Evolutionary conservation across 768 basidiomycete genomes (phyloP).

Genomic region (Collybiopsis luxurians): DNA sequence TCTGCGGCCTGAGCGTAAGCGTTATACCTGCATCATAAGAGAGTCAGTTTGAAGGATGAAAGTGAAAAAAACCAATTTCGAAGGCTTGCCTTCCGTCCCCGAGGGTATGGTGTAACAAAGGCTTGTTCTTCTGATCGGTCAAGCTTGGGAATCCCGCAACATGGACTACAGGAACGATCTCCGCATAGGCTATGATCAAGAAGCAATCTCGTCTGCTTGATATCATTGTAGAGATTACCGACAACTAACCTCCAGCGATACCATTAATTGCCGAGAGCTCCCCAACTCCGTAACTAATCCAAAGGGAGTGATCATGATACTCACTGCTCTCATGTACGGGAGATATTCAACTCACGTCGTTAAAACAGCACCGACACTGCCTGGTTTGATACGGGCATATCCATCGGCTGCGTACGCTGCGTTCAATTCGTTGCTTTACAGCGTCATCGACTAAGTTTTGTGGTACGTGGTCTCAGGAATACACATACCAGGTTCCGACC

Average conservation of each 20-base stretch:
- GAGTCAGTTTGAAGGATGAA: no score
- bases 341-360: conserved; percentile 65
- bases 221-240: neutral
- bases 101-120: conserved; percentile 85
- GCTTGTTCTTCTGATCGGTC: conserved; percentile 62
- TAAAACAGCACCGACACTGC: conserved; percentile 64
- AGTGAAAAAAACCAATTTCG: no score
- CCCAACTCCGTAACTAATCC: conserved; percentile 81
- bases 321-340: neutral
- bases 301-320: neutral
- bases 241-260: conserved; percentile 62
- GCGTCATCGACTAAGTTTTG: conserved; percentile 3
- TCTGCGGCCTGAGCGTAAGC: conserved; percentile 75
- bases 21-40: conserved; percentile 65
- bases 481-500: conserved; percentile 77
- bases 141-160: conserved; percentile 83
- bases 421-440: conserved; percentile 72
- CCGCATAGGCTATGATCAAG: conserved; percentile 62
- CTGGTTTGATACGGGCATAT: conserved; percentile 83
- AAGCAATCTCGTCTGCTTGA: neutral
- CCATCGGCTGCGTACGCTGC: conserved; percentile 92
- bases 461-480: neutral
- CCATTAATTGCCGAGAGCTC: conserved; percentile 87
- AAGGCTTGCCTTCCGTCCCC: conserved; percentile 66
- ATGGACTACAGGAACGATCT: conserved; percentile 88